A percentile compares a stretch with the other conserved stretches of the same genome.
Evolutionary conservation across 2,329 filamentous ascomycete species (phyloP).

Genomic region (Phaeoacremonium minimum): DNA sequence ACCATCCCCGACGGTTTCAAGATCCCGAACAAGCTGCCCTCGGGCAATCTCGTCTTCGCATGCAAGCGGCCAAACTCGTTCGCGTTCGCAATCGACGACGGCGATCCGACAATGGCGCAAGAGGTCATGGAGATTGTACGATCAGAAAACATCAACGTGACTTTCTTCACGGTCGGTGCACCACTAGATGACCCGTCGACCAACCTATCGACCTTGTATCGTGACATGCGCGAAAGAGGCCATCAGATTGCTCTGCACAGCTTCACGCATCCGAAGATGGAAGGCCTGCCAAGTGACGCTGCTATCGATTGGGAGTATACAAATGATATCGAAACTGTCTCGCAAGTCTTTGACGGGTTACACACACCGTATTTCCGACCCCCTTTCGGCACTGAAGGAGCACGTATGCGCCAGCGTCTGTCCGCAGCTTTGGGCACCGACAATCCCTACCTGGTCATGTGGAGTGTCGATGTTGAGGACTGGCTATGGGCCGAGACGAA

Average conservation of each 20-base stretch:
- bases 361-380: conserved; percentile 58
- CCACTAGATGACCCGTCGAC: conserved; percentile 54
- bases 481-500: conserved; percentile 60
- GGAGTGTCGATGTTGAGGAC: conserved; percentile 69
- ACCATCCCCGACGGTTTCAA: conserved; percentile 44
- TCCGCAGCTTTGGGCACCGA: conserved; percentile 44
- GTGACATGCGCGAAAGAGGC: conserved; percentile 55
- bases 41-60: conserved; percentile 55
- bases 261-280: conserved; percentile 65
- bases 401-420: conserved; percentile 60
- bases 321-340: conserved; percentile 48
- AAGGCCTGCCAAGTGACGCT: conserved; percentile 46
- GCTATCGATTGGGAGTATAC: conserved; percentile 59
- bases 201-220: conserved; percentile 61
- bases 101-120: conserved; percentile 53
- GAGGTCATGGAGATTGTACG: conserved; percentile 58
- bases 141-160: conserved; percentile 59
- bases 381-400: conserved; percentile 65
- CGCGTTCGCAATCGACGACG: conserved; percentile 70
- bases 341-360: conserved; percentile 26
- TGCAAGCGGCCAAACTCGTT: conserved; percentile 67
- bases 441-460: conserved; percentile 58
- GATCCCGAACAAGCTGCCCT: conserved; percentile 56
- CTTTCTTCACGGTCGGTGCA: conserved; percentile 67
- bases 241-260: conserved; percentile 68